A percentile compares a stretch with the other conserved stretches of the same genome.
phyloP scores from a whole-genome alignment of 768 basidiomycete genomes.

The Suillus subalutaceus region DNA sequence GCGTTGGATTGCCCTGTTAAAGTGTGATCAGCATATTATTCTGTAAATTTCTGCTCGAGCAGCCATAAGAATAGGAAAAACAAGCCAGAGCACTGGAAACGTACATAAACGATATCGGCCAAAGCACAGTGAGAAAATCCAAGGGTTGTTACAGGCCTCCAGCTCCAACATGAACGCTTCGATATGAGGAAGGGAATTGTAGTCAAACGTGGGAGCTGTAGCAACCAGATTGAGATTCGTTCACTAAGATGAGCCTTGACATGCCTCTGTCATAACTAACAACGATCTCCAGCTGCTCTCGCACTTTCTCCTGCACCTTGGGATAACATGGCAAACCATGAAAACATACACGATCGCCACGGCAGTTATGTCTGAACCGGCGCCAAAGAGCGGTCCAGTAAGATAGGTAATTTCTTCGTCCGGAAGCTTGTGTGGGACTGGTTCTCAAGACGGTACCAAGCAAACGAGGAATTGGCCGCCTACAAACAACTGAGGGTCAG shows the following conservation, averaged over 20 bases:
- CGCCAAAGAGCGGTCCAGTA: constrained; percentile 65
- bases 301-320: constrained; percentile 51
- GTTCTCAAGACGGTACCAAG: constrained; percentile 57
- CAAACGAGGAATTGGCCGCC: constrained; percentile 45
- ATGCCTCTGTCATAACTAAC: constrained; percentile 45
- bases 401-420: constrained; percentile 46
- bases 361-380: constrained; percentile 67
- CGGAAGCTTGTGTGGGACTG: constrained; percentile 54
- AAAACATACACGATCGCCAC: constrained; percentile 56
- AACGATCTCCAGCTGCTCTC: constrained; percentile 55
- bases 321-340: constrained; percentile 61
- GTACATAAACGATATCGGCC: constrained; percentile 63
- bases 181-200: constrained; percentile 37
- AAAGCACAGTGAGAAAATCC: constrained; percentile 69
- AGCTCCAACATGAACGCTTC: constrained; percentile 38
- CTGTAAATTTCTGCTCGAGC: constrained; percentile 22
- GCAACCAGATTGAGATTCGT: constrained; percentile 5
- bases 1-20: constrained; percentile 51
- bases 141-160: constrained; percentile 41
- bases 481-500: constrained; percentile 10
- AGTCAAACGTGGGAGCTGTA: constrained; percentile 44
- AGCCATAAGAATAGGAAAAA: not conserved
- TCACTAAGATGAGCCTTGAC: not conserved
- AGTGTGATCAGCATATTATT: constrained; percentile 1
- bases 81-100: not conserved